Base-by-base conservation (phyloP, 441 rosid species). In the Capsella rubella region DNA sequence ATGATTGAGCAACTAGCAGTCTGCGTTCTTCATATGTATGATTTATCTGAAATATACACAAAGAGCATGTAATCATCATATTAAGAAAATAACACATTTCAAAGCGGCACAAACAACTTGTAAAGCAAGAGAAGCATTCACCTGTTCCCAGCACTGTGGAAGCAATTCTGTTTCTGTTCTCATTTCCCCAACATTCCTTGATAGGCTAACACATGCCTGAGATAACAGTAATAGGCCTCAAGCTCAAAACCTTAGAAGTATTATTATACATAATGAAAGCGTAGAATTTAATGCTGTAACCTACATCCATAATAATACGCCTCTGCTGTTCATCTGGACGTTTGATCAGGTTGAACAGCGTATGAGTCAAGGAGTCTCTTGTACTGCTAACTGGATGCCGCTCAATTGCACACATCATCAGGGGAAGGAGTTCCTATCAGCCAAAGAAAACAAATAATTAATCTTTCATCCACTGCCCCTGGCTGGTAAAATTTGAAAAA, bases 71-170 rank as follows among this genome's bases (percentile, higher is more conserved):
- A 16, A 72, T 28, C 67, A 58, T 8, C 67, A 9, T 37, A 37
- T 47, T 63, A 64, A 57, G 57, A 56, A 40, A 77, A 52, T 12
- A 49, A 50, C 39, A 12, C 5, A 51, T 25, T 76, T 46, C 62
- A 43, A 71, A 71, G 68, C 28, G 25, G 61, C 68, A 55, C 63
- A 63, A 34, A 81, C 72, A 76, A 67, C 72, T 64, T n/a, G 45
- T 29, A 47, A 72, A 63, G 47, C 16, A 72, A 55, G 55, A 53
- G 39, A 50, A 67, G 60, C 71, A 81, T 89, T 86, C 78, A 92
- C 99, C 83, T 95, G 98, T 86, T 95, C 99, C 99, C 98, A 95
- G 77, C 99, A 95, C 86, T 95, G 97, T 46, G 97, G 99, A 77
- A 95, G 99, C 78, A 95, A 87, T 71, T 92, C 99, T 56, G 96